phyloP scores from a whole-genome alignment of 2,329 filamentous ascomycete species.

The Ceratocystis albifundus region DNA sequence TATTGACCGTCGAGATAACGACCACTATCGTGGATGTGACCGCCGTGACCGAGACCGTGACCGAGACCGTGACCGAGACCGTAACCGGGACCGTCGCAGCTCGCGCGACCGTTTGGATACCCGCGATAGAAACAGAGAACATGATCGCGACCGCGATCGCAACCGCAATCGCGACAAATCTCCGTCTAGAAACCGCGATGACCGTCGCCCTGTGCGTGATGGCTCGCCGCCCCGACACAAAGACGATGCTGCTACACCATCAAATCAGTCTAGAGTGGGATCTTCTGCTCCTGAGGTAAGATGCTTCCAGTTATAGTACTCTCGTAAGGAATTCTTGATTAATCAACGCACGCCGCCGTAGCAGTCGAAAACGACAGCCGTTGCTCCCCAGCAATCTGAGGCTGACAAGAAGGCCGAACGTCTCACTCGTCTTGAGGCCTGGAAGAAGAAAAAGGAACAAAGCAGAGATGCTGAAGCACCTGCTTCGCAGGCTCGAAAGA shows the following conservation, averaged over 20 bases:
- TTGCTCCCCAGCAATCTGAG: conserved; percentile 47
- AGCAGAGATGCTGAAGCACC: conserved; percentile 52
- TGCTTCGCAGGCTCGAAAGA: conserved; percentile 54
- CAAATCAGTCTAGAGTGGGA: conserved; percentile 28
- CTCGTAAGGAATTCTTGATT: conserved; percentile 17
- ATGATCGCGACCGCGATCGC: conserved; percentile 46
- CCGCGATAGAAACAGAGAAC: conserved; percentile 45
- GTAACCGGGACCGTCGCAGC: conserved; percentile 48
- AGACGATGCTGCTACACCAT: conserved; percentile 31
- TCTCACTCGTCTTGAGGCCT: conserved; percentile 71
- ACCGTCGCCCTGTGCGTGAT: conserved; percentile 46
- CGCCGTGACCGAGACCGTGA: conserved; percentile 38
- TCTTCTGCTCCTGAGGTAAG: conserved; percentile 35
- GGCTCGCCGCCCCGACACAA: conserved; percentile 40
- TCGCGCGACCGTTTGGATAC: conserved; percentile 51
- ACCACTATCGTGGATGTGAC: conserved; percentile 48
- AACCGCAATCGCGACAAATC: conserved; percentile 40
- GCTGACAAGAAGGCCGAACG: conserved; percentile 69
- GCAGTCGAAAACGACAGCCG: conserved; percentile 23
- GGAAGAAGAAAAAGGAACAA: conserved; percentile 81
- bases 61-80: conserved; percentile 35
- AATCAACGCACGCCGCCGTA: conserved; percentile 17
- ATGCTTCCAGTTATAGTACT: conserved; percentile 41
- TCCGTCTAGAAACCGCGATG: conserved; percentile 24
- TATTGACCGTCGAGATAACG: conserved; percentile 54